These are phyloP conservation scores for Fragaria vesca DNA, from an alignment of 306 rosid genomes.

Conservation along the genomic window DNA sequence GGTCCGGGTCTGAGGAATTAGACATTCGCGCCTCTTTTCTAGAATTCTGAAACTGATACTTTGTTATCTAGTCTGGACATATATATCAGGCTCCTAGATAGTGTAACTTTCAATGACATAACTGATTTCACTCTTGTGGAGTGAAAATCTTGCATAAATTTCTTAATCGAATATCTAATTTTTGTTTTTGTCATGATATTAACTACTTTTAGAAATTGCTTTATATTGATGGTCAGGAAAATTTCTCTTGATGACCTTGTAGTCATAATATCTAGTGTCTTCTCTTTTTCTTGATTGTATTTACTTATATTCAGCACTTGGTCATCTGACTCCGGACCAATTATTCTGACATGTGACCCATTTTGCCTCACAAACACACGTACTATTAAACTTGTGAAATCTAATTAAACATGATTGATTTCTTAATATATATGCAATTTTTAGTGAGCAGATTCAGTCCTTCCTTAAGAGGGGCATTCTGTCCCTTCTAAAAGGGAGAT, in stretches of 20 bases:
- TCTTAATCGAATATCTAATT: background rate
- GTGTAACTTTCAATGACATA: background rate
- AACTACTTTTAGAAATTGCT: background rate
- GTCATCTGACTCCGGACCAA: background rate
- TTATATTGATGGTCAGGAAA: background rate
- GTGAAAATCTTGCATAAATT: slow-evolving; percentile 2
- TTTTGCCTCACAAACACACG: background rate
- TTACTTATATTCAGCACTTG: background rate
- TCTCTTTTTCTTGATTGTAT: background rate
- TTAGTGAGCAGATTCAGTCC: background rate
- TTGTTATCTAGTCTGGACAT: slow-evolving; percentile 3
- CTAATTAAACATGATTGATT: background rate
- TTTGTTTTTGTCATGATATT: background rate
- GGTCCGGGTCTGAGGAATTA: slow-evolving; percentile 39
- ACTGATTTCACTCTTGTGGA: background rate
- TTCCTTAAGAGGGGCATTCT: background rate
- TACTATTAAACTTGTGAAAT: background rate
- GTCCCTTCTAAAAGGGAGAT: background rate
- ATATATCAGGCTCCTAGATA: slow-evolving; percentile 4
- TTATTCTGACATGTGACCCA: background rate
- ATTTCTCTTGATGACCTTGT: background rate
- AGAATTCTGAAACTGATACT: slow-evolving; percentile 27
- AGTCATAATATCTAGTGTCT: background rate
- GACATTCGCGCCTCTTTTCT: slow-evolving; percentile 40
- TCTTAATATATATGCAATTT: background rate